Evolutionary conservation across 495 filamentous ascomycete genomes (phyloP), one percentile per base, ranked within the genome.

Genomic region (Thozetella sp.): DNA sequence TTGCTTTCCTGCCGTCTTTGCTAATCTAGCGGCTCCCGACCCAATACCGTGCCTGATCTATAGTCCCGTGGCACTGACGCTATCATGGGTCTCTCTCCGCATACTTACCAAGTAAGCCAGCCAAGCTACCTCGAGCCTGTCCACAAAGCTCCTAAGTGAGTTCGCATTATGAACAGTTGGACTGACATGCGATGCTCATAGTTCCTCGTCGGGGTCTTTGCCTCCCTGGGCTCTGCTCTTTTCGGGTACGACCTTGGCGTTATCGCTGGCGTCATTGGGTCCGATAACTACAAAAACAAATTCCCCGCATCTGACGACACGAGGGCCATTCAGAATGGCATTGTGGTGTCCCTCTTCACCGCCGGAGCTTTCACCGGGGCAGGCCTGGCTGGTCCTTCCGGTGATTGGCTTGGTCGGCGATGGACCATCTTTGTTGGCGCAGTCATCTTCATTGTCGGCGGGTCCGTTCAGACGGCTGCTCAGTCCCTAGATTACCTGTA

Each of bases 271-370:
- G 86, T 87, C 13, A 78, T 87, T 25, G 79, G 79, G 19, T 77
- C 73, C 55, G 61, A 72, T 3, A 81, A 80, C 2, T 89, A 88
- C 52, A 63, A 60, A 2, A 22, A 56, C 12, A 78, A 77, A 26
- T 89, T 88, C 67, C 68, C 79, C 0, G 73, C 84, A 4, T 74
- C 76, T 55, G 69, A 75, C 51, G 79, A 81, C 27, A 73, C 90
- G 66, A 85, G 20, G 34, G 19, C 25, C 27, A 17, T 1, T 56
- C 30, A 37, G 30, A 88, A 84, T 52, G 88, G 88, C 54, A 75
- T 87, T 37, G 87, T 91, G 0, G 88, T 90, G n/a, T 87, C 87
- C 0, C 72, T 90, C 48, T 91, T 91, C 71, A 92, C 88, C 0
- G 88, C 87, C 52, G 78, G 87, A 30, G 80, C 80, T 6, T 84